Conservation (phyloP, 768 basidiomycete species). For the Leccinum rimulosum region DNA sequence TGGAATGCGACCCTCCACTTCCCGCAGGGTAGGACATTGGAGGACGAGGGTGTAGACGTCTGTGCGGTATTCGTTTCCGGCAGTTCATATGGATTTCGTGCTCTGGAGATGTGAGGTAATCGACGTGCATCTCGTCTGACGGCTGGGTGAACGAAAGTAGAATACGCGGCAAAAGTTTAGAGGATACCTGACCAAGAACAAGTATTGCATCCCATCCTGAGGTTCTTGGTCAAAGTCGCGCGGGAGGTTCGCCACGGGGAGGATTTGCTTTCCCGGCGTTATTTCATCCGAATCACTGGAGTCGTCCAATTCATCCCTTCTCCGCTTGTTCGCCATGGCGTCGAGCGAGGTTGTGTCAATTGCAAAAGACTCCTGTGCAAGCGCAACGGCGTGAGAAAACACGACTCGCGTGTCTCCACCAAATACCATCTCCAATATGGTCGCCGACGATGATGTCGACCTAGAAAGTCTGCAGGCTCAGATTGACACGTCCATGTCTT, state of each 20-base stretch:
- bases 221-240: slow-evolving; percentile 63
- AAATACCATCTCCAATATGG: slow-evolving; percentile 19
- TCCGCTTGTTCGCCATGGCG: slow-evolving; percentile 48
- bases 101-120: slow-evolving; percentile 65
- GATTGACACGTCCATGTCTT: slow-evolving; percentile 77
- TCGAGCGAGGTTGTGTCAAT: neutral
- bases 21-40: slow-evolving; percentile 53
- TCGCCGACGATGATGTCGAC: slow-evolving; percentile 58
- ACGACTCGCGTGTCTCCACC: neutral
- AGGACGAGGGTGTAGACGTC: slow-evolving; percentile 16
- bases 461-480: slow-evolving; percentile 74
- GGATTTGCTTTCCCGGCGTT: slow-evolving; percentile 62
- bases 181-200: slow-evolving; percentile 75
- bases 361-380: neutral
- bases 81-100: slow-evolving; percentile 63
- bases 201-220: slow-evolving; percentile 71
- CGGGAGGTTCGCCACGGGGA: slow-evolving; percentile 83
- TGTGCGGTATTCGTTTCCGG: slow-evolving; percentile 28
- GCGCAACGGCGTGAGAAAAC: slow-evolving; percentile 21
- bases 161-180: neutral
- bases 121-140: slow-evolving; percentile 66
- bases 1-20: slow-evolving; percentile 65
- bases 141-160: slow-evolving; percentile 7
- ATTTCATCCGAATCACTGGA: slow-evolving; percentile 58
- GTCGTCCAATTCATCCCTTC: slow-evolving; percentile 47